Base-by-base conservation (phyloP, 192 early-diverging fungal genomes). In the Pilaira anomala region DNA sequence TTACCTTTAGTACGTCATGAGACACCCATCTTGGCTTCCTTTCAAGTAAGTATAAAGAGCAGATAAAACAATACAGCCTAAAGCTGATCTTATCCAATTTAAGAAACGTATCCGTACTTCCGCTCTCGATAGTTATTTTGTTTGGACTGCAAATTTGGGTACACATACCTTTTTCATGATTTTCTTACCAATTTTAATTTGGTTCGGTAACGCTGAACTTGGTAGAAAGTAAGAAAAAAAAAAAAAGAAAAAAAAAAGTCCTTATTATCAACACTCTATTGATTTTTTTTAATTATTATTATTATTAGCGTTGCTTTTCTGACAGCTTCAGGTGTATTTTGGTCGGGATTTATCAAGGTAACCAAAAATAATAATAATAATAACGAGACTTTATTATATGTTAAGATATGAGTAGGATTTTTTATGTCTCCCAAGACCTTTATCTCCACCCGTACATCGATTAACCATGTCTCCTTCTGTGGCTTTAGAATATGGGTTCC, bases 101-200 rank as follows among this genome's bases (percentile, higher is more conserved):
- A 30, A 82, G 80, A 71, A 68, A 45, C 77, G 65, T 40, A 67
- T 78, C 14, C 68, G 80, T 9, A 66, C 76, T 29, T 78, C 82
- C 4, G 39, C 72, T 21, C 50, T 90, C 28, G 91, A 93, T 65
- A 69, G 48, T 7, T 77, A 87, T 58, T 91, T 93, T 64, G 67
- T 86, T 18, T 80, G 76, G 69, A 86, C 89, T 9, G 83, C 88
- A 3, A 85, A 86, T 75, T 82, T 94, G 8, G 94, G 94, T 9
- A 93, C 90, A 42, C 94, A 95, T 62, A 85, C 86, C 16, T 93
- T 93, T 62, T 97, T 95, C 72, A 78, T 97, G 76, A 69, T 91
- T 13, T 77, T 85, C 28, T 69, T 94, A 16, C 94, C 94, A 12
- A 73, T 88, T 22, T 73, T 93, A 25, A 92, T 94, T 65, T 89